phyloP scores from a whole-genome alignment of 2,329 filamentous ascomycete species.

The Atkinsonella texensis region DNA sequence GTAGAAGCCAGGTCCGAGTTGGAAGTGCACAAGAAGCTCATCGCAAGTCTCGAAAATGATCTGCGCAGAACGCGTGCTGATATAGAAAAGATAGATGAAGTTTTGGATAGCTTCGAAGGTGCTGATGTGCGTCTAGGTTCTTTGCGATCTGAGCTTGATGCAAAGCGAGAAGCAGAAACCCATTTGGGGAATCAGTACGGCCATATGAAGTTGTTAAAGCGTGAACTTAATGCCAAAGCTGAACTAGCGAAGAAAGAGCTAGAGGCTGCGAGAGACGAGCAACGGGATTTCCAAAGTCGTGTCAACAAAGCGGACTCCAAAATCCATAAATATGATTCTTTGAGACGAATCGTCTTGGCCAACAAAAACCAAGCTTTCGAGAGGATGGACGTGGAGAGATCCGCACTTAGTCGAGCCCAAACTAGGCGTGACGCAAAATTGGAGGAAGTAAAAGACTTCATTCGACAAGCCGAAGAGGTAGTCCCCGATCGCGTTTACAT shows the following conservation, averaged over 20 bases:
- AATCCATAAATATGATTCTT: conserved; percentile 32
- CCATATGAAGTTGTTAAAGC: conserved; percentile 35
- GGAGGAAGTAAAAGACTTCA: conserved; percentile 40
- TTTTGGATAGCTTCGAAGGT: conserved; percentile 54
- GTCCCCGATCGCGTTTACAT: conserved; percentile 47
- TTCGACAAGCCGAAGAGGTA: conserved; percentile 38
- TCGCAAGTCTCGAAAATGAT: conserved; percentile 34
- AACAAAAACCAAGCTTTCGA: conserved; percentile 52
- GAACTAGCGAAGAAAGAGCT: conserved; percentile 28
- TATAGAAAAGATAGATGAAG: conserved; percentile 37
- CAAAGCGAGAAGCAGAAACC: conserved; percentile 35
- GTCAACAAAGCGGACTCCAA: conserved; percentile 46
- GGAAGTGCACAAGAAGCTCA: conserved; percentile 28
- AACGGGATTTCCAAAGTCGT: conserved; percentile 29
- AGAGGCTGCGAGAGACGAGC: conserved; percentile 21
- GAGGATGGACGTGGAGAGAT: conserved; percentile 34
- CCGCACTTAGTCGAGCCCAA: conserved; percentile 32
- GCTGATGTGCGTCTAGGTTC: conserved; percentile 53
- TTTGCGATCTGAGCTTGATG: conserved; percentile 44
- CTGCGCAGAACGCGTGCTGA: conserved; percentile 49
- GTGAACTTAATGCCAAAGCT: conserved; percentile 31
- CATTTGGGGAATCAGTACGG: conserved; percentile 45
- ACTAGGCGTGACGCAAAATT: conserved; percentile 34
- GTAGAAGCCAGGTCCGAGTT: conserved; percentile 35
- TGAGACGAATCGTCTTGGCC: conserved; percentile 40